These are phyloP conservation scores for Mercurialis annua DNA, from an alignment of 345 rosid species.

Conservation along the genomic window DNA sequence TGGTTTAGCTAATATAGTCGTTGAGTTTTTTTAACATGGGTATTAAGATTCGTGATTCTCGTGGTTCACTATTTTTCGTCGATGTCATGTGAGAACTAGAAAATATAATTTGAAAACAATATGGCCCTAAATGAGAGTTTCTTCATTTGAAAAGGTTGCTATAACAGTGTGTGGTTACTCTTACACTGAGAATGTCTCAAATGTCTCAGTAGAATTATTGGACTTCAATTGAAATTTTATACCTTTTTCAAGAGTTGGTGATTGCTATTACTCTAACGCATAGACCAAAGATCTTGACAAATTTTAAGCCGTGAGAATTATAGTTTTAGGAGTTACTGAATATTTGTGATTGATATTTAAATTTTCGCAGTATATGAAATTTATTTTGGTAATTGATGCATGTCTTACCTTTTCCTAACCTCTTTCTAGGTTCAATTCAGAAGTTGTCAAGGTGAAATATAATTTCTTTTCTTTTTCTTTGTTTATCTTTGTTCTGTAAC, in stretches of 20 bases:
- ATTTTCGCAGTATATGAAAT: not conserved
- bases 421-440: not conserved
- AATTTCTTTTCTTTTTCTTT: not conserved
- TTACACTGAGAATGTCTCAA: too few relatives aligned
- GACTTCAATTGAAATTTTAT: too few relatives aligned
- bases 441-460: not conserved
- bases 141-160: too few relatives aligned
- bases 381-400: not conserved
- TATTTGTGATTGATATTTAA: too few relatives aligned
- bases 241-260: too few relatives aligned
- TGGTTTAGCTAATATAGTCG: too few relatives aligned
- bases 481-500: slow-evolving; percentile 19
- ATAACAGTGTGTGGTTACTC: too few relatives aligned
- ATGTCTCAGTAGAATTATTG: too few relatives aligned
- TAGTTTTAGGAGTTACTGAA: too few relatives aligned
- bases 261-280: too few relatives aligned
- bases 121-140: not conserved
- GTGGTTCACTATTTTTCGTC: not conserved
- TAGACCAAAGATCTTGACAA: too few relatives aligned
- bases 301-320: too few relatives aligned
- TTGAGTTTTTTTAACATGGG: not conserved
- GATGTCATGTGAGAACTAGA: not conserved
- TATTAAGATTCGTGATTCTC: not conserved
- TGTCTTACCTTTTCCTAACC: not conserved
- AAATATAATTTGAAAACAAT: not conserved